Evolutionary conservation across 2,329 filamentous ascomycete species (phyloP).

Genomic region (Hyphodiscus sp.): DNA sequence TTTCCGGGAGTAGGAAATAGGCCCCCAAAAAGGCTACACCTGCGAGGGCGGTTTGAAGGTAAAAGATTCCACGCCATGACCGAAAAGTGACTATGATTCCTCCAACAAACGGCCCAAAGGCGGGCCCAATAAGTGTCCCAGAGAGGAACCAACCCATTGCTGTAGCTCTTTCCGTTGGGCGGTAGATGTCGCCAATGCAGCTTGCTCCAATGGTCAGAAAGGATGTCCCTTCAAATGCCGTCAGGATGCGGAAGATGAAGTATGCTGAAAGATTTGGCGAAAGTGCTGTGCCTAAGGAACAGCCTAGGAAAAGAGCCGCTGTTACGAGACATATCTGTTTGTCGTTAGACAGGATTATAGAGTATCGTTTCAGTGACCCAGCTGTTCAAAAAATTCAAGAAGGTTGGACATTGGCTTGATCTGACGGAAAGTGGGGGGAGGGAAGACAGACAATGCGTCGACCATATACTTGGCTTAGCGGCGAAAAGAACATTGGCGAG

Average conservation of each 20-base stretch:
- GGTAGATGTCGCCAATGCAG: conserved; percentile 62
- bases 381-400: no score
- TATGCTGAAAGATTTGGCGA: conserved; percentile 65
- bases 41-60: conserved; percentile 65
- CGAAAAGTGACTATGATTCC: conserved; percentile 71
- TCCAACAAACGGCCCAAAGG: conserved; percentile 63
- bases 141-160: conserved; percentile 68
- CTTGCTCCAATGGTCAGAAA: conserved; percentile 68
- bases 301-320: conserved; percentile 56
- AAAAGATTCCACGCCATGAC: conserved; percentile 71
- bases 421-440: not conserved
- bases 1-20: conserved; percentile 65
- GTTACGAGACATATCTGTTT: conserved; percentile 51
- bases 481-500: conserved; percentile 53
- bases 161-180: conserved; percentile 62
- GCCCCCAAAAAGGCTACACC: conserved; percentile 53
- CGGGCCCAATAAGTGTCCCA: conserved; percentile 66
- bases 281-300: conserved; percentile 66
- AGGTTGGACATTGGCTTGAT: not conserved
- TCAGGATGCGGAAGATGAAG: conserved; percentile 67
- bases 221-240: conserved; percentile 68
- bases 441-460: conserved; percentile 43
- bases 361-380: not conserved
- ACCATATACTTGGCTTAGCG: conserved; percentile 60
- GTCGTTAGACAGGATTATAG: not conserved